phyloP scores from a whole-genome alignment of 495 filamentous ascomycete genomes.

The Tuber brumale region DNA sequence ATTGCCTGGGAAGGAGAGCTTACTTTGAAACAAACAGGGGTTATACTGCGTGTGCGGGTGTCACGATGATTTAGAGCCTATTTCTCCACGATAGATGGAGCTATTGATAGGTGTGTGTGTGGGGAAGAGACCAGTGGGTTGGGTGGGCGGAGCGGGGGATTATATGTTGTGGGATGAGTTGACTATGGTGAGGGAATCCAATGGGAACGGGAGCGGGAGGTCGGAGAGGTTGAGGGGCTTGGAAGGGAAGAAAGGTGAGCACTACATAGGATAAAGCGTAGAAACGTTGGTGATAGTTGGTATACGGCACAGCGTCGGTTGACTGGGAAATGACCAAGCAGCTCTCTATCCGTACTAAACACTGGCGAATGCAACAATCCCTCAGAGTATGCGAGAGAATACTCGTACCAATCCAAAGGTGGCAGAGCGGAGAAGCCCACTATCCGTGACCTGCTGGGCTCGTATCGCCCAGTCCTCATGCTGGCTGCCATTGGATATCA shows the following conservation, averaged over 20 bases:
- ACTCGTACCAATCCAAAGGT: neutral
- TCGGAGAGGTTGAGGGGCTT: neutral
- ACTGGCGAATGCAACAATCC: neutral
- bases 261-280: neutral
- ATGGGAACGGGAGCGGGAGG: neutral
- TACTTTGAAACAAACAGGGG: neutral
- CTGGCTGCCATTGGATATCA: neutral
- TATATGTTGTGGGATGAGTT: neutral
- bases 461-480: neutral
- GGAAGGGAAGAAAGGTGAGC: neutral
- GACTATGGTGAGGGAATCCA: neutral
- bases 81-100: neutral
- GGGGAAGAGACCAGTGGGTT: neutral
- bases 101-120: neutral
- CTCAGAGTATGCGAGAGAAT: neutral
- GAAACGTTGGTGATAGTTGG: neutral
- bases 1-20: neutral
- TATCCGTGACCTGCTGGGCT: neutral
- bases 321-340: neutral
- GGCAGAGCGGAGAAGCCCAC: neutral
- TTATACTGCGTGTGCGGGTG: neutral
- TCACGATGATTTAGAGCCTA: neutral
- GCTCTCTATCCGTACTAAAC: neutral
- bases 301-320: neutral
- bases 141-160: neutral